These are phyloP conservation scores for Heterobasidion annosum DNA, from an alignment of 1,284 basidiomycete genomes.

Conservation along the genomic window DNA sequence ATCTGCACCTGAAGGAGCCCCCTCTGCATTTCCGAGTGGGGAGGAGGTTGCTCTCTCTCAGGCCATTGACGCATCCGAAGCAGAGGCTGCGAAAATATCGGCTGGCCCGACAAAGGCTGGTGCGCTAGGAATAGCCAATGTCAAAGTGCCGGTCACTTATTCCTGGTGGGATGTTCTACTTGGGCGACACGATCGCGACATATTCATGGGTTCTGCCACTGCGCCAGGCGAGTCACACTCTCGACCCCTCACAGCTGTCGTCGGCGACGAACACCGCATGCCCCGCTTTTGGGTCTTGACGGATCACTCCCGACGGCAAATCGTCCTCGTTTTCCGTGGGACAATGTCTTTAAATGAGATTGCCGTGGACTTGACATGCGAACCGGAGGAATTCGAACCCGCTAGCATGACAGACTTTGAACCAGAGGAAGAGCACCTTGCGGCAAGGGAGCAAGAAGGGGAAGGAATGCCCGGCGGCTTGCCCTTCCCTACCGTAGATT, in stretches of 20 bases:
- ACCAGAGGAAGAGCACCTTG: conserved; percentile 6
- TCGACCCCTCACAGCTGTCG: conserved; percentile 27
- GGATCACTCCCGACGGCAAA: conserved; percentile 60
- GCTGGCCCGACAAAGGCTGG: conserved; percentile 10
- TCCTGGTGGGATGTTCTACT: conserved; percentile 77
- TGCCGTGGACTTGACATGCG: conserved; percentile 75
- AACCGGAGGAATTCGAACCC: conserved; percentile 58
- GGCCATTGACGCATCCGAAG: conserved; percentile 62
- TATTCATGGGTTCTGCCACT: conserved; percentile 54
- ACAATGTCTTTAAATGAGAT: conserved; percentile 80
- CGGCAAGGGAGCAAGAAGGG: conserved; percentile 13
- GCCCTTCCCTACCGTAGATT: background rate
- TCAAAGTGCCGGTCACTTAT: conserved; percentile 25
- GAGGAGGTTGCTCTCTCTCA: conserved; percentile 55
- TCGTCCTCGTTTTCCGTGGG: conserved; percentile 71
- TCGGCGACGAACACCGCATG: conserved; percentile 64
- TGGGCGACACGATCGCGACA: conserved; percentile 71
- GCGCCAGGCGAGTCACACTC: conserved; percentile 9
- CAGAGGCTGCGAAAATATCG: conserved; percentile 27
- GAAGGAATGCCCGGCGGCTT: conserved; percentile 12
- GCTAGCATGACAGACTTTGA: conserved; percentile 19
- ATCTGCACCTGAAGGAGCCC: conserved; percentile 11
- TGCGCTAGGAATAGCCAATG: conserved; percentile 4
- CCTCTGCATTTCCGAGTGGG: conserved; percentile 11
- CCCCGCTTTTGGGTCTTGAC: conserved; percentile 77